A percentile compares a stretch with the other conserved stretches of the same genome.
These are phyloP conservation scores for Cnidoscolus chayamansa DNA, from an alignment of 441 rosid species.

Conservation along the genomic window DNA sequence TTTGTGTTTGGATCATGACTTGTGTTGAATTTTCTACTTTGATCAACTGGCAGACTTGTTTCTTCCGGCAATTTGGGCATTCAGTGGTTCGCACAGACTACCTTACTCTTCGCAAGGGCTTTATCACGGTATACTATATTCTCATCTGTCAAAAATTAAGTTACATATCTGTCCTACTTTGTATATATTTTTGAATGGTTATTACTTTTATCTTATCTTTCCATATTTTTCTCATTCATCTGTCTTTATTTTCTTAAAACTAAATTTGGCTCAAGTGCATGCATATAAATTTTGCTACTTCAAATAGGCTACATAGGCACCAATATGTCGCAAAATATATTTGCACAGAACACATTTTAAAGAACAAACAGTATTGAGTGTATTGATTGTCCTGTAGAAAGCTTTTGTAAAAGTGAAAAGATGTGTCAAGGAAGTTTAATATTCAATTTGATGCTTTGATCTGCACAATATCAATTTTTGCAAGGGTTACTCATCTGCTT, in stretches of 20 bases:
- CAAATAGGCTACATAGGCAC: background rate
- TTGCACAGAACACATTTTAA: background rate
- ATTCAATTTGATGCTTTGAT: background rate
- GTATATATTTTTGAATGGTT: background rate
- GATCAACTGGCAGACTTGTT: constrained; percentile 57
- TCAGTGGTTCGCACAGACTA: constrained; percentile 83
- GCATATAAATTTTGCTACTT: background rate
- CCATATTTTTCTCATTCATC: background rate
- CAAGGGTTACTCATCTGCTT: no score
- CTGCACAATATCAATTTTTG: no score
- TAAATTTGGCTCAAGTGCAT: background rate
- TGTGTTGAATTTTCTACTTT: constrained; percentile 17
- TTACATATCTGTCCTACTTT: background rate
- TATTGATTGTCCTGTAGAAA: background rate
- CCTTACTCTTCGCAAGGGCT: constrained; percentile 79
- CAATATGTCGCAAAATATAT: background rate
- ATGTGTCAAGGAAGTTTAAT: background rate
- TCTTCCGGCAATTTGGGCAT: constrained; percentile 74
- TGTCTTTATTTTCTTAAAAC: background rate
- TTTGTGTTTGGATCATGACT: constrained; percentile 6
- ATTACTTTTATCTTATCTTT: background rate
- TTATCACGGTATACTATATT: constrained; percentile 53
- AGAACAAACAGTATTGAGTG: background rate
- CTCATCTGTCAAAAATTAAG: background rate
- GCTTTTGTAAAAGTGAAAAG: background rate